phyloP scores from a whole-genome alignment of 2,329 filamentous ascomycete species.

The Aaosphaeria pasadenensis region DNA sequence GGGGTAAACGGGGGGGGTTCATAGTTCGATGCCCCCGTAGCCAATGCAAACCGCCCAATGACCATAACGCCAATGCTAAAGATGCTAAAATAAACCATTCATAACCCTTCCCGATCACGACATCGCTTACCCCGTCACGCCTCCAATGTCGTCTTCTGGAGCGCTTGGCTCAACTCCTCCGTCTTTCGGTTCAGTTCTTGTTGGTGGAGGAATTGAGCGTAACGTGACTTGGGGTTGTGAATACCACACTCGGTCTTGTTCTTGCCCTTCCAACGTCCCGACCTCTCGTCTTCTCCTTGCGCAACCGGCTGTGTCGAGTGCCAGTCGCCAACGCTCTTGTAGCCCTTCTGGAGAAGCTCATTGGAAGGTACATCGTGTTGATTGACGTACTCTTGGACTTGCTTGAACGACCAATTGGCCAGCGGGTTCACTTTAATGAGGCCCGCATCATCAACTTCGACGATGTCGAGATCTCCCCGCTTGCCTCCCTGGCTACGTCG shows the following conservation, averaged over 20 bases:
- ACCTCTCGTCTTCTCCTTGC: slow-evolving; percentile 91
- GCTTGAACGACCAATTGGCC: slow-evolving; percentile 87
- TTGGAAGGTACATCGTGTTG: slow-evolving; percentile 93
- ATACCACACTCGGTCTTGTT: slow-evolving; percentile 97
- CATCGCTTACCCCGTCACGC: slow-evolving; percentile 18
- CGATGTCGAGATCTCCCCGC: slow-evolving; percentile 82
- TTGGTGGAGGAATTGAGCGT: slow-evolving; percentile 77
- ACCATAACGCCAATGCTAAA: slow-evolving; percentile 43
- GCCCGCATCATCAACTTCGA: slow-evolving; percentile 88
- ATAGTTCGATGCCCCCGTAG: not conserved
- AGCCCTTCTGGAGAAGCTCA: slow-evolving; percentile 83
- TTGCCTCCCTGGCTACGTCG: slow-evolving; percentile 90
- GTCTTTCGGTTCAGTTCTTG: slow-evolving; percentile 62
- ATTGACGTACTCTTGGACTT: slow-evolving; percentile 84
- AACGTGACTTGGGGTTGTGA: slow-evolving; percentile 95
- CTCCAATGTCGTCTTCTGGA: slow-evolving; percentile 27
- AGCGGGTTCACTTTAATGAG: slow-evolving; percentile 97
- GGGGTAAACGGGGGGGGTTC: not conserved
- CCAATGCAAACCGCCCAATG: slow-evolving; percentile 10
- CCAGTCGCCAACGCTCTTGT: slow-evolving; percentile 98
- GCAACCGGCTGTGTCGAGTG: slow-evolving; percentile 89
- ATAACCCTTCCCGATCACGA: slow-evolving; percentile 14
- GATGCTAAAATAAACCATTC: slow-evolving; percentile 25
- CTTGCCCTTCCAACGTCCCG: slow-evolving; percentile 95
- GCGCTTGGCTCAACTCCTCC: slow-evolving; percentile 26